These are phyloP conservation scores for Ceriops tagal DNA, from an alignment of 345 rosid genomes.

Conservation along the genomic window DNA sequence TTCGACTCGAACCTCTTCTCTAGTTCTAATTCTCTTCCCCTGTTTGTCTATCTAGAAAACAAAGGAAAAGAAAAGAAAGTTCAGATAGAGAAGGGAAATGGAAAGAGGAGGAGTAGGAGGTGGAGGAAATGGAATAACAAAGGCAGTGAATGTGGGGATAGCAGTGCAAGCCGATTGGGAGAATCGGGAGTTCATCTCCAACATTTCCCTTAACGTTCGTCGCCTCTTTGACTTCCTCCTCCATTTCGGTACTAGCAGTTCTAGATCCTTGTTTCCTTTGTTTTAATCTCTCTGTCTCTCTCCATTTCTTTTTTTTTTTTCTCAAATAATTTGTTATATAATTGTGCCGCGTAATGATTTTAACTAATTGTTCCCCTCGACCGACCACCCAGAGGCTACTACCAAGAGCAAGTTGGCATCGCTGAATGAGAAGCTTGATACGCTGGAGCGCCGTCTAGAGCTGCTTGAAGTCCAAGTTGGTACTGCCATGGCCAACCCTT, in stretches of 20 bases:
- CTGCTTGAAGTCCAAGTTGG: constrained; percentile 89
- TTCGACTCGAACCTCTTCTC: no score
- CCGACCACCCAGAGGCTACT: constrained; percentile 53
- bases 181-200: constrained; percentile 95
- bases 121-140: constrained; percentile 45
- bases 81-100: constrained; percentile 33
- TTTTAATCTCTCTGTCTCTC: no score
- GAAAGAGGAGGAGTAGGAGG: constrained; percentile 75
- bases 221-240: constrained; percentile 97
- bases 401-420: constrained; percentile 84
- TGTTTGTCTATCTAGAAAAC: neutral
- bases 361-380: no score
- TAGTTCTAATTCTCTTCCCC: no score
- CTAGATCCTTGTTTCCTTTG: neutral
- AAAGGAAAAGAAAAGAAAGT: neutral
- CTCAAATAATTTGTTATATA: neutral
- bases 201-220: constrained; percentile 94
- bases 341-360: neutral
- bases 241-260: constrained; percentile 46
- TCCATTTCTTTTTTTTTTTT: neutral
- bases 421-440: constrained; percentile 81
- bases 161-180: constrained; percentile 99
- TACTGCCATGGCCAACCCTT: constrained; percentile 78
- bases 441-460: constrained; percentile 81
- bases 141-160: constrained; percentile 98